Base-by-base conservation (phyloP, 257 asterid species). In the Echites panduratus region DNA sequence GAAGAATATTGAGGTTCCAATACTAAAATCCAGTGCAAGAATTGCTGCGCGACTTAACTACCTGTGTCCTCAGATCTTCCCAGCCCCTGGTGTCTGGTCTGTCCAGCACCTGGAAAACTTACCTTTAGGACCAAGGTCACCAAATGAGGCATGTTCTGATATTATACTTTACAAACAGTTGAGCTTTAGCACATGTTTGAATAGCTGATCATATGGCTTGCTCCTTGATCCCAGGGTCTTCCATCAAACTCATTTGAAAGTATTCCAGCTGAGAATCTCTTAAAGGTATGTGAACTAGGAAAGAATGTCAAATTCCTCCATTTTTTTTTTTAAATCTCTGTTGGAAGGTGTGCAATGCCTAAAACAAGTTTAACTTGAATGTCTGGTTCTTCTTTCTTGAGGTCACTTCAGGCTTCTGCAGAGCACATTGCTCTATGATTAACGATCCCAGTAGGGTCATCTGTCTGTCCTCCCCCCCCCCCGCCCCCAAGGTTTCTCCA, bases 71-170 rank as follows among this genome's bases (percentile, higher is more conserved):
- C 95, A 89, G 75, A 81, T 90, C 85, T 95, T 95, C 69, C 99
- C 99, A 0, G 92, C 96, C 41, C 89, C 98, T 73, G 99, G 99
- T 74, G 86, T 89, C 85, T 89, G 92, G 96, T 82, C 92, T 69
- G 78, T 82, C 59, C 76, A 76, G 57, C 78, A 89, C 73, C 72
- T 75, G 76, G 72, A 77, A 24, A 8, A 44, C 59, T 47, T 72
- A 69, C 67, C 85, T 61, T 58, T 87, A 48, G 81, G 73, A 40
- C n/a, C n/a, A n/a, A 75, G 8, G 47, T 61, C 69, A 57, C 74
- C 81, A 57, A 71, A 66, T 75, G 80, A 82, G 88, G 96, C 89
- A 78, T 54, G 75, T 59, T 73, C 9, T 72, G 52, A 19, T 47
- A 48, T 56, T 63, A 24, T 41, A 24, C 14, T 69, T 61, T 13